A percentile compares a stretch with the other conserved stretches of the same genome.
These are phyloP conservation scores for Penicillium vulpinum DNA, from an alignment of 2,329 filamentous ascomycete species.

Conservation along the genomic window DNA sequence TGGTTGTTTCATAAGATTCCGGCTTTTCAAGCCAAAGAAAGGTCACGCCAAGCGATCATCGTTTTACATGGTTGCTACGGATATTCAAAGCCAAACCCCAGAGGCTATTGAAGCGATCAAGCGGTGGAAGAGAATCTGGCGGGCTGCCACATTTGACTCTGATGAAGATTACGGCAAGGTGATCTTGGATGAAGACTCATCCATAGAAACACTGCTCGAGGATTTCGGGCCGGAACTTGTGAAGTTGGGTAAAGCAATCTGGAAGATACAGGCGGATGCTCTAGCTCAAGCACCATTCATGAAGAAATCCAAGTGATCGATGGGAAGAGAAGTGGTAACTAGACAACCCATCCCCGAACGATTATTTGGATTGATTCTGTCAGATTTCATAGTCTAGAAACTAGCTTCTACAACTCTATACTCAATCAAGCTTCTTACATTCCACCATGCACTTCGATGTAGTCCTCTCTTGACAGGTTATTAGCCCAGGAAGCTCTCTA, in stretches of 20 bases:
- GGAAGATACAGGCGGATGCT: constrained; percentile 21
- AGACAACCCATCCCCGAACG: neutral
- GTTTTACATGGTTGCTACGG: constrained; percentile 55
- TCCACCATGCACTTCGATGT: too few relatives aligned
- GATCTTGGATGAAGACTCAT: constrained; percentile 4
- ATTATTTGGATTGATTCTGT: too few relatives aligned
- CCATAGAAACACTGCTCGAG: constrained; percentile 31
- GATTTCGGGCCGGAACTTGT: constrained; percentile 41
- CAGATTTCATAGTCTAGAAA: too few relatives aligned
- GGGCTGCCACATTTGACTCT: constrained; percentile 41
- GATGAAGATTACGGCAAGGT: constrained; percentile 7
- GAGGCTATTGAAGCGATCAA: constrained; percentile 40
- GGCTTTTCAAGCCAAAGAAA: constrained; percentile 48
- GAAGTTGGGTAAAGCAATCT: constrained; percentile 33
- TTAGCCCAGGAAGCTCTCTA: too few relatives aligned
- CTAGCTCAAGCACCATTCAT: neutral
- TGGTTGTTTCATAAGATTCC: constrained; percentile 47
- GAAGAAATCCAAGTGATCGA: neutral
- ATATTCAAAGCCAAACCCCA: constrained; percentile 37
- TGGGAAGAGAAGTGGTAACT: neutral
- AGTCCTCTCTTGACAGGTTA: too few relatives aligned
- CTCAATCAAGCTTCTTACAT: too few relatives aligned
- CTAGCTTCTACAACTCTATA: too few relatives aligned
- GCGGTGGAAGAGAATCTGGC: constrained; percentile 29
- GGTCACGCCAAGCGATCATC: constrained; percentile 49